Evolutionary conservation across 164 flowering plant species (phyloP).

Genomic region (Dillenia turbinata): DNA sequence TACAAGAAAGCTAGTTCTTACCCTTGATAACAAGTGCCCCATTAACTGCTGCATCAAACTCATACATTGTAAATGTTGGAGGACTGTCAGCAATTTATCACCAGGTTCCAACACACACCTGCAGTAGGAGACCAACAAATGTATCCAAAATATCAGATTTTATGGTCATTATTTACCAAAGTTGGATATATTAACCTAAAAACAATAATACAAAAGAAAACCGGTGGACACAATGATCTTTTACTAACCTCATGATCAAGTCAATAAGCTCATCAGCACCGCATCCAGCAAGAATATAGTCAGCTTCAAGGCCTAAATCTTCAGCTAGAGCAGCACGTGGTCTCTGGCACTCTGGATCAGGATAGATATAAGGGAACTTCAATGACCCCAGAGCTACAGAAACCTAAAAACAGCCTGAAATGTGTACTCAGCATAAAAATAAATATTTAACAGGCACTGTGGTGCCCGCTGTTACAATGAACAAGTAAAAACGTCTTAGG

Average conservation of each 20-base stretch:
- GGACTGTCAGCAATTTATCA: slow-evolving; percentile 98
- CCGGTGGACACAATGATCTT: not conserved
- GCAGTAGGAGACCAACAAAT: slow-evolving; percentile 12
- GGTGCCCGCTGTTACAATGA: not conserved
- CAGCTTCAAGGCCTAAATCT: slow-evolving; percentile 91
- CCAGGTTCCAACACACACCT: slow-evolving; percentile 99
- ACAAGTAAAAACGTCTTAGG: not conserved
- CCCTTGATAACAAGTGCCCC: slow-evolving; percentile 87
- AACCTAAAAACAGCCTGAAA: slow-evolving; percentile 61
- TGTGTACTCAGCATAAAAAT: slow-evolving; percentile 16
- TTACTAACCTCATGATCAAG: slow-evolving; percentile 83
- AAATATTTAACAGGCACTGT: slow-evolving; percentile 3
- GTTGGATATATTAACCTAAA: too few species aligned
- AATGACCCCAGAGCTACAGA: slow-evolving; percentile 72
- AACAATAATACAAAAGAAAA: too few species aligned
- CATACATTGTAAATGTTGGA: slow-evolving; percentile 99
- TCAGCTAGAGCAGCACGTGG: slow-evolving; percentile 89
- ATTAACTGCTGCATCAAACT: slow-evolving; percentile 97
- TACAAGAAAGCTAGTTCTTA: slow-evolving; percentile 13
- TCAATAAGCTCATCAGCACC: slow-evolving; percentile 99
- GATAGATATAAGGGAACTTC: slow-evolving; percentile 88
- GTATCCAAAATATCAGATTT: not conserved
- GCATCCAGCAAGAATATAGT: slow-evolving; percentile 91
- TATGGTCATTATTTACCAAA: too few species aligned
- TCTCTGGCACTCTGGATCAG: slow-evolving; percentile 91